These are phyloP conservation scores for Prunus salicina DNA, from an alignment of 306 rosid species.

Conservation along the genomic window DNA sequence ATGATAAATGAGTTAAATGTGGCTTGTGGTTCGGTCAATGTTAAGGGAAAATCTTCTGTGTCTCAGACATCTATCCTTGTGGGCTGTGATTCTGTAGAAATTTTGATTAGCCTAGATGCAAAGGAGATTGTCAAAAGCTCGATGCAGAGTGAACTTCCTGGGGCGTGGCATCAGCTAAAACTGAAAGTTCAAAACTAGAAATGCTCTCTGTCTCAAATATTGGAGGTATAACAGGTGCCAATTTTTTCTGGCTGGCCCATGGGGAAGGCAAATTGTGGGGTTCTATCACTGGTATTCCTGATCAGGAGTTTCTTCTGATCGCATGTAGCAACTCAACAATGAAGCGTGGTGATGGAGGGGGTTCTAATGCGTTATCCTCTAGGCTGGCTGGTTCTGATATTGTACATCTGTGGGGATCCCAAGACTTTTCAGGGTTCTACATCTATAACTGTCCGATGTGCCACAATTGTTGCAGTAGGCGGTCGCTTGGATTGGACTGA, in stretches of 20 bases:
- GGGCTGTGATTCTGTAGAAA: slow-evolving; percentile 59
- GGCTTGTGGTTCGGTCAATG: slow-evolving; percentile 37
- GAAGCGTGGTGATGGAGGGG: slow-evolving; percentile 95
- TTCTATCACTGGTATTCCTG: slow-evolving; percentile 51
- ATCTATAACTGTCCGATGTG: slow-evolving; percentile 75
- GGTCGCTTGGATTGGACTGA: slow-evolving; percentile 94
- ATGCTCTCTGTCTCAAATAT: slow-evolving; percentile 68
- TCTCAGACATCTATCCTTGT: slow-evolving; percentile 66
- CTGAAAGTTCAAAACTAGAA: slow-evolving; percentile 64
- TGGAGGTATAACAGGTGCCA: slow-evolving; percentile 66
- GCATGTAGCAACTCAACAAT: slow-evolving; percentile 63
- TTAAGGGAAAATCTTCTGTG: slow-evolving; percentile 36
- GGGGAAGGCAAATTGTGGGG: slow-evolving; percentile 88
- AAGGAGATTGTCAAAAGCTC: slow-evolving; percentile 50
- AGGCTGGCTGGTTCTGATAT: slow-evolving; percentile 82
- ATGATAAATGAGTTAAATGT: slow-evolving; percentile 44
- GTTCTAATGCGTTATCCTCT: slow-evolving; percentile 83
- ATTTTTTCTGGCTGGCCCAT: slow-evolving; percentile 80
- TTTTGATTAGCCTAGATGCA: slow-evolving; percentile 52
- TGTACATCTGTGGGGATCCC: slow-evolving; percentile 69
- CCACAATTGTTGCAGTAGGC: slow-evolving; percentile 73
- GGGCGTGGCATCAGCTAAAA: slow-evolving; percentile 68
- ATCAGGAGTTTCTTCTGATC: slow-evolving; percentile 76
- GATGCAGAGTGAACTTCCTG: slow-evolving; percentile 87
- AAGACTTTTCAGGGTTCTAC: slow-evolving; percentile 48